phyloP scores from a whole-genome alignment of 441 rosid genomes.

The Monsonia emarginata region DNA sequence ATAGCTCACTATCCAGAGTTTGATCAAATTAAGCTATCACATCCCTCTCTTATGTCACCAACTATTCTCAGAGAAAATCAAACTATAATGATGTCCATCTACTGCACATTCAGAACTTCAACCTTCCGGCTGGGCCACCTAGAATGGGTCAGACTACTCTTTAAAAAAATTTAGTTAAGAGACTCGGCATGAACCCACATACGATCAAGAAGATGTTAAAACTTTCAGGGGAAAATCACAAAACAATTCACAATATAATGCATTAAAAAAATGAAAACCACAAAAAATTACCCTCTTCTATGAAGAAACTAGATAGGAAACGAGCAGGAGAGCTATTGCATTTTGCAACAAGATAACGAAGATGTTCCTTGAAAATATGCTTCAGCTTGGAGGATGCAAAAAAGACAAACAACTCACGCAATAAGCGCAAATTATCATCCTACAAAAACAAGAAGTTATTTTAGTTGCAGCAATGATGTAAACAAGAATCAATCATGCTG shows the following conservation, averaged over 20 bases:
- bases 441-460: constrained; percentile 24
- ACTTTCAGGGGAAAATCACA: not conserved
- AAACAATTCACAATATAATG: not conserved
- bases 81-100: too few relatives aligned
- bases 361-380: constrained; percentile 59
- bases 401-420: constrained; percentile 55
- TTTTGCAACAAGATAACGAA: constrained; percentile 46
- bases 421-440: constrained; percentile 43
- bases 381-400: constrained; percentile 46
- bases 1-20: not conserved
- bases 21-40: not conserved
- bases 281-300: constrained; percentile 52
- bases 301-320: constrained; percentile 55
- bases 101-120: too few relatives aligned
- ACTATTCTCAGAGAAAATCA: not conserved
- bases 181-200: not conserved
- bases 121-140: too few relatives aligned
- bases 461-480: not conserved
- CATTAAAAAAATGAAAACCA: constrained; percentile 3
- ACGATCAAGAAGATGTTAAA: not conserved
- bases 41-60: not conserved
- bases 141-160: too few relatives aligned
- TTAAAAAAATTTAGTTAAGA: too few relatives aligned
- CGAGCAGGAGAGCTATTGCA: constrained; percentile 56
- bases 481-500: not conserved